Conservation (phyloP, 1,139 yeast genomes). For the Meyerozyma carpophila region DNA sequence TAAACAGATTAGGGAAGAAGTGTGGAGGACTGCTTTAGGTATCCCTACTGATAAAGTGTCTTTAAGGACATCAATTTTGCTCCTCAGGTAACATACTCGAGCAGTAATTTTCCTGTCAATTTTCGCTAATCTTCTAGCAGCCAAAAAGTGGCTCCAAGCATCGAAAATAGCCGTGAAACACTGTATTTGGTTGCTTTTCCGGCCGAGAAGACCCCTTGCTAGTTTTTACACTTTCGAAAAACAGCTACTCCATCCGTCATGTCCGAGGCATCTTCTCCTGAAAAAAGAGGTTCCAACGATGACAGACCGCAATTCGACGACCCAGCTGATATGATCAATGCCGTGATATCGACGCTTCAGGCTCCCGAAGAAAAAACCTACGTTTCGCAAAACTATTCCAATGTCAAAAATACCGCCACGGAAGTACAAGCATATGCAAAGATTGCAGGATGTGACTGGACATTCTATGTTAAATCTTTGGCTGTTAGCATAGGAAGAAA, state of each 20-base stretch:
- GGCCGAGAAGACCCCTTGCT: background rate
- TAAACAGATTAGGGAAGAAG: background rate
- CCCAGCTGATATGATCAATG: slow-evolving; percentile 48
- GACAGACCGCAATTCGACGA: slow-evolving; percentile 32
- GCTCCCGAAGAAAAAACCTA: slow-evolving; percentile 47
- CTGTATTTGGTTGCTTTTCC: background rate
- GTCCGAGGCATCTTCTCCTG: background rate
- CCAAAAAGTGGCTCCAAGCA: background rate
- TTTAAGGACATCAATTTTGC: background rate
- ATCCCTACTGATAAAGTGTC: background rate
- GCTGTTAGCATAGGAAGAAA: slow-evolving; percentile 79
- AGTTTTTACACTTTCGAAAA: background rate
- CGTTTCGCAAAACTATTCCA: slow-evolving; percentile 47
- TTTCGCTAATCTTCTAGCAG: background rate
- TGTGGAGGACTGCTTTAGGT: background rate
- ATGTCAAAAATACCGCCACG: slow-evolving; percentile 69
- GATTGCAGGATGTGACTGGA: slow-evolving; percentile 92
- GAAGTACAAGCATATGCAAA: slow-evolving; percentile 96
- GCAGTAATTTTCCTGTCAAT: background rate
- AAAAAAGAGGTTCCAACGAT: slow-evolving; percentile 6
- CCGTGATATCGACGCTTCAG: slow-evolving; percentile 44
- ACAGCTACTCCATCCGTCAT: background rate
- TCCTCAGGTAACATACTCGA: background rate
- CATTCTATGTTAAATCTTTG: slow-evolving; percentile 83
- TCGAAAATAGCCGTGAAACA: background rate